Evolutionary conservation across 371 early-diverging fungal genomes (phyloP).

Genomic region (Actinomortierella wolfii): DNA sequence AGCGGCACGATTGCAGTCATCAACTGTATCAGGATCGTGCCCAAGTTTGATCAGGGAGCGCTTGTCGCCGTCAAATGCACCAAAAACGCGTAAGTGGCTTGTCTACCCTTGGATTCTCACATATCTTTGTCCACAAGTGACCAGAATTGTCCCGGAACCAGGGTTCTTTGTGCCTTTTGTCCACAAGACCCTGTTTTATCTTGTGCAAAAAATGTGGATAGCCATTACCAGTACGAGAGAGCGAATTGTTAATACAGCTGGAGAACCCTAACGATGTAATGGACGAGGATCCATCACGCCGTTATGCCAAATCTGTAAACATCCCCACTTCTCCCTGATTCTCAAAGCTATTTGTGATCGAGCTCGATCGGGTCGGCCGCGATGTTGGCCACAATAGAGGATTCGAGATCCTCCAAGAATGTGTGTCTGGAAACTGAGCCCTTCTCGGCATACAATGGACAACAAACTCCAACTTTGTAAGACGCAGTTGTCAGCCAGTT

Average conservation of each 20-base stretch:
- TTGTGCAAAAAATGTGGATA: too few relatives aligned
- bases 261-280: too few relatives aligned
- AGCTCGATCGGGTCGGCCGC: conserved; percentile 64
- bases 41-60: conserved; percentile 91
- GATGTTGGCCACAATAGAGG: conserved; percentile 62
- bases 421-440: conserved; percentile 72
- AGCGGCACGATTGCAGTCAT: conserved; percentile 76
- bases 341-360: conserved; percentile 59
- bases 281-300: conserved; percentile 14
- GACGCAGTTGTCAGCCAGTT: conserved; percentile 37
- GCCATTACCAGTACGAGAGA: too few relatives aligned
- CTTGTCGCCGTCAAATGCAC: conserved; percentile 97
- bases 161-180: conserved; percentile 54
- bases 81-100: conserved; percentile 32
- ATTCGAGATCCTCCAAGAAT: conserved; percentile 81
- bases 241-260: too few relatives aligned
- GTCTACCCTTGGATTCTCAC: conserved; percentile 47
- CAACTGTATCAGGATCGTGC: conserved; percentile 97
- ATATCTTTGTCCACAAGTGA: conserved; percentile 85
- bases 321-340: conserved; percentile 66
- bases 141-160: conserved; percentile 84
- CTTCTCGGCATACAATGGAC: conserved; percentile 86
- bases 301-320: conserved; percentile 57
- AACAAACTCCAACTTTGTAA: conserved; percentile 74
- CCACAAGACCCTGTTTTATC: conserved; percentile 40